phyloP scores from a whole-genome alignment of 1,284 basidiomycete genomes.

The Apiotrichum veenhuisii region DNA sequence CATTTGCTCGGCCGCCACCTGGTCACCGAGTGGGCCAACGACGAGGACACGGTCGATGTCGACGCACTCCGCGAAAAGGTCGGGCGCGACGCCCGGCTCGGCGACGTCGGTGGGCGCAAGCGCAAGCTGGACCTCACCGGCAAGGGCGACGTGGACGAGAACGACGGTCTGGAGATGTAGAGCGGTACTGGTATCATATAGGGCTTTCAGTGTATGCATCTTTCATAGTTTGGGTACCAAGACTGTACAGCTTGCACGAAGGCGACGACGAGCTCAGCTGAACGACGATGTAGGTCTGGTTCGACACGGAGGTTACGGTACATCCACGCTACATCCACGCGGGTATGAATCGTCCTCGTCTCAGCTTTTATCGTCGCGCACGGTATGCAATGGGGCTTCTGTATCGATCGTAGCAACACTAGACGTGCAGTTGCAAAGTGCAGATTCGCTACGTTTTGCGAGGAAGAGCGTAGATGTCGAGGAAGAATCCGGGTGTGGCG shows the following conservation, averaged over 20 bases:
- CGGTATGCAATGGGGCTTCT: too few species aligned
- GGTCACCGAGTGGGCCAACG: slow-evolving; percentile 86
- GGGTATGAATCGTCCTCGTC: too few species aligned
- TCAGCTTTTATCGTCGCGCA: too few species aligned
- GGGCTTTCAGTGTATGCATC: slow-evolving; percentile 5
- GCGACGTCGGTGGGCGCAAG: slow-evolving; percentile 34
- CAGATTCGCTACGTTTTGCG: too few species aligned
- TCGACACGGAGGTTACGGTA: too few species aligned
- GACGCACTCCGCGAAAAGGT: slow-evolving; percentile 73
- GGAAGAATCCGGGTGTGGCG: too few species aligned
- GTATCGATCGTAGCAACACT: too few species aligned
- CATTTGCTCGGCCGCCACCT: slow-evolving; percentile 94
- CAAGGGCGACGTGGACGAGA: slow-evolving; percentile 22
- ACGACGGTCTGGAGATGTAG: slow-evolving; percentile 36
- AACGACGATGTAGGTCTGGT: too few species aligned
- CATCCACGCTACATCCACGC: too few species aligned
- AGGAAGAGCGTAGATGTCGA: too few species aligned
- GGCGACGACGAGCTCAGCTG: too few species aligned
- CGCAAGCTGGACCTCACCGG: slow-evolving; percentile 42
- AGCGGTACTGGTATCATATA: not conserved
- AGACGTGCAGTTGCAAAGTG: too few species aligned
- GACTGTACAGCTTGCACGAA: not conserved
- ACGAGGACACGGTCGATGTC: slow-evolving; percentile 61
- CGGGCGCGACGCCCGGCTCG: slow-evolving; percentile 31
- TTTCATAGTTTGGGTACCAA: not conserved